Base-by-base conservation (phyloP, 1,284 basidiomycete genomes). In the Salmacisia buchloeana region DNA sequence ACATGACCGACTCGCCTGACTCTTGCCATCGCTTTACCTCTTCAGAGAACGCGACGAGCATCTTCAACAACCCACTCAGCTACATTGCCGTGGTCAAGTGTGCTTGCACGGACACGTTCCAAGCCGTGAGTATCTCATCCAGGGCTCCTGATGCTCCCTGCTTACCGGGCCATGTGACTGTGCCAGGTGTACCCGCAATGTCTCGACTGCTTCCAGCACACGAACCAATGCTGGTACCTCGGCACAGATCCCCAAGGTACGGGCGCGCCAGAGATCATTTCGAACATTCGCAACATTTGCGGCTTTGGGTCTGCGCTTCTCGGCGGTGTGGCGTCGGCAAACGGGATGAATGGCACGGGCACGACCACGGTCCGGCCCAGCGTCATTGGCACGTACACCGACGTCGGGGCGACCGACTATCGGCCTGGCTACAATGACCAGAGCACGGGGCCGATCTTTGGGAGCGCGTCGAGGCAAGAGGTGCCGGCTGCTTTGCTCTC, bases 51-150 rank as follows among this genome's bases (percentile, higher is more conserved):
- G 67, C 69, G 1, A 66, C 72, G 1, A 61, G 49, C 15, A 72
- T 75, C 65, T 74, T 75, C 63, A 70, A 74, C 62, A 62, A 67
- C 29, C 72, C 73, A 1, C 59, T 69, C 10, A 67, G 61, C 29
- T 75, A 72, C 63, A 69, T 75, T 60, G 63, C 68, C 27, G 82
- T 87, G 36, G 87, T 88, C 75, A 83, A 85, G 75, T 88, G 87
- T 76, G 83, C 86, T 2, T 89, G 88, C 72, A 83, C 84, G 6
- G 86, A 87, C 67, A 87, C 86, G 0, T 87, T 88, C 80, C 84
- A 85, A 73, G 81, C 85, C 43, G 83, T 82, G 27, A 43, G 41
- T 43, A 15, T 18, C 10, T 18, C 41, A 12, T 18, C 41, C 10
- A n/a, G 41, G 7, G 9, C 15, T 7, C 15, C 7, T 38, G n/a